Evolutionary conservation across 1,139 yeast species (phyloP).

Genomic region (Diutina rugosa): DNA sequence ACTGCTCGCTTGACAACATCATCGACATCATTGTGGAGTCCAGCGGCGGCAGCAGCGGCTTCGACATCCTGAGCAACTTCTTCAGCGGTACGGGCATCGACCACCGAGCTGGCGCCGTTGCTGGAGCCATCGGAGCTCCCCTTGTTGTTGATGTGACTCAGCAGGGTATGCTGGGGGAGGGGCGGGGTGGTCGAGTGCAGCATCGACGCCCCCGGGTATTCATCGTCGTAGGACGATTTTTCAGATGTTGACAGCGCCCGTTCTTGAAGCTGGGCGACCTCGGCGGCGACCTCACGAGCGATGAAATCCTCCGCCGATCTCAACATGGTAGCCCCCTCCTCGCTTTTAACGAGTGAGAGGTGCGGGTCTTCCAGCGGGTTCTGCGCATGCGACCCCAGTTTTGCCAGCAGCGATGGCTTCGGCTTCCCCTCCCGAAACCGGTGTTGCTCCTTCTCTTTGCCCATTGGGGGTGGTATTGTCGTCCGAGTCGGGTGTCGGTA

Average conservation of each 20-base stretch:
- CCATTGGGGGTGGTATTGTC: neutral
- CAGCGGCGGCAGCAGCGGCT: neutral
- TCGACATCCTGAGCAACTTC: neutral
- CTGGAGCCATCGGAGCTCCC: no score
- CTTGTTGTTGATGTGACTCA: neutral
- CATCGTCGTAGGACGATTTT: neutral
- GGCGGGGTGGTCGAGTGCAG: no score
- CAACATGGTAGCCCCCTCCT: constrained; percentile 1
- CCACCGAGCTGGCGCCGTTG: neutral
- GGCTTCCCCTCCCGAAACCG: neutral
- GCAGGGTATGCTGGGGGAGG: no score
- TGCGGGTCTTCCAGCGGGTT: neutral
- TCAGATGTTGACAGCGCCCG: neutral
- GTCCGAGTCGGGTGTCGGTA: neutral
- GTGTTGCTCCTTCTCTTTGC: neutral
- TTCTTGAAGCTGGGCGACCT: neutral
- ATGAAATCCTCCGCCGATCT: neutral
- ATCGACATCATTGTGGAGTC: neutral
- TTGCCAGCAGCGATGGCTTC: neutral
- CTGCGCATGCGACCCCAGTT: neutral
- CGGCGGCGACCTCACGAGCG: neutral
- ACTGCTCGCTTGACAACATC: constrained; percentile 1
- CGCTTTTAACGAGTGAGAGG: neutral
- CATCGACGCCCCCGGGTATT: neutral
- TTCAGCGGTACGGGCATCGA: neutral